Conservation (phyloP, 2,329 filamentous ascomycete genomes). For the Aschersonia sp. region DNA sequence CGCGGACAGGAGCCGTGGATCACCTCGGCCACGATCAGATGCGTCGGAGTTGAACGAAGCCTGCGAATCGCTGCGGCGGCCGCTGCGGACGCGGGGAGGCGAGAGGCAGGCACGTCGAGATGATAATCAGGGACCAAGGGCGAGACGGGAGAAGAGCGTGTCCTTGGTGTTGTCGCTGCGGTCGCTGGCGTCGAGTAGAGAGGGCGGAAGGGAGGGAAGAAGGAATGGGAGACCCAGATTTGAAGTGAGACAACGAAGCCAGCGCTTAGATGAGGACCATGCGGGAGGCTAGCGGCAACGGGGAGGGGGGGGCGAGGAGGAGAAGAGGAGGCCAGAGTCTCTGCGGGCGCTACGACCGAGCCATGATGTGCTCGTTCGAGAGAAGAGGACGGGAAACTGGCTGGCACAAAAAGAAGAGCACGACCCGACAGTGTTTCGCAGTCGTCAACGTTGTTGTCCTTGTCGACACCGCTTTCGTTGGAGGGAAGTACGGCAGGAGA, state of each 20-base stretch:
- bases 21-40: slow-evolving; percentile 2
- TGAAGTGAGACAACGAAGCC: slow-evolving; percentile 9
- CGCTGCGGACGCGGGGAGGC: background rate
- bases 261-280: slow-evolving; percentile 7
- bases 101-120: background rate
- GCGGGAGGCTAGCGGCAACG: slow-evolving; percentile 5
- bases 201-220: slow-evolving; percentile 8
- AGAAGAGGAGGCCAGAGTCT: slow-evolving; percentile 1
- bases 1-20: slow-evolving; percentile 2
- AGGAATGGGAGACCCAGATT: slow-evolving; percentile 9
- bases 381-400: too few species aligned
- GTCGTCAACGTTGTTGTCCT: background rate
- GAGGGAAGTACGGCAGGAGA: background rate
- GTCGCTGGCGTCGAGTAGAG: slow-evolving; percentile 6
- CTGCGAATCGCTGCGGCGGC: background rate
- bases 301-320: background rate
- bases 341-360: slow-evolving; percentile 1
- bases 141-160: slow-evolving; percentile 4
- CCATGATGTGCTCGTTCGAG: slow-evolving; percentile 1
- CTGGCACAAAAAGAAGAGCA: too few species aligned
- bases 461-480: background rate
- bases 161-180: slow-evolving; percentile 3
- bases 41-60: background rate
- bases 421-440: too few species aligned
- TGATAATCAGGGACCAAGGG: slow-evolving; percentile 6